These are phyloP conservation scores for Curvularia sp. DNA, from an alignment of 2,329 filamentous ascomycete species.

Conservation along the genomic window DNA sequence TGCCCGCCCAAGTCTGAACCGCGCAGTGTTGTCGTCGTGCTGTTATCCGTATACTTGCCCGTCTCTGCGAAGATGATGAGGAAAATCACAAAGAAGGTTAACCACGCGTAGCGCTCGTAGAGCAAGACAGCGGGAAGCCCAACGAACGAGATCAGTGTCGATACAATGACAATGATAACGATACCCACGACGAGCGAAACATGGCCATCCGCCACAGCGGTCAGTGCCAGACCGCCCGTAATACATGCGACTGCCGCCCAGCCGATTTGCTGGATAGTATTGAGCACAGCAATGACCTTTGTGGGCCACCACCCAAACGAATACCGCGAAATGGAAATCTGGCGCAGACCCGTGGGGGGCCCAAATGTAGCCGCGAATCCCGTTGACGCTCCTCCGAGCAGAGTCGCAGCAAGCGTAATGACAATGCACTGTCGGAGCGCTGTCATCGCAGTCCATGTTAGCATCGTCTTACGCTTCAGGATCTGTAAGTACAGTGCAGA, in stretches of 20 bases:
- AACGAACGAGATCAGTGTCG: slow-evolving; percentile 50
- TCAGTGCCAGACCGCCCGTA: slow-evolving; percentile 53
- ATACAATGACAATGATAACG: slow-evolving; percentile 53
- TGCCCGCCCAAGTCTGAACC: slow-evolving; percentile 47
- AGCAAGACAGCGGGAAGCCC: slow-evolving; percentile 56
- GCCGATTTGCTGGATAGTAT: slow-evolving; percentile 57
- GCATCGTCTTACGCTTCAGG: slow-evolving; percentile 1
- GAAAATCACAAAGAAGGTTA: slow-evolving; percentile 57
- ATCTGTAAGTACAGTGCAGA: no score
- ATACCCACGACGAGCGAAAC: slow-evolving; percentile 56
- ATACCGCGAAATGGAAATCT: slow-evolving; percentile 56
- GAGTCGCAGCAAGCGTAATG: slow-evolving; percentile 52
- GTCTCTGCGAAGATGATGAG: slow-evolving; percentile 59
- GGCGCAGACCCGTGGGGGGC: slow-evolving; percentile 53
- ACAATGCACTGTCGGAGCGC: slow-evolving; percentile 54
- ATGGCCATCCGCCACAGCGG: slow-evolving; percentile 53
- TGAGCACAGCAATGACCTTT: slow-evolving; percentile 57
- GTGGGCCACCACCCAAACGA: slow-evolving; percentile 62
- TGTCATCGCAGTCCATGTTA: slow-evolving; percentile 6
- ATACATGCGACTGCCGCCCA: slow-evolving; percentile 55
- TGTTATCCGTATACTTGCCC: slow-evolving; percentile 54
- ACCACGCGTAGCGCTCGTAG: slow-evolving; percentile 60
- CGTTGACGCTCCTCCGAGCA: slow-evolving; percentile 53
- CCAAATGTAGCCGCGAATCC: slow-evolving; percentile 55
- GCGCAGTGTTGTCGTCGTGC: slow-evolving; percentile 39